Conservation (phyloP, 108 stramenopile genomes). For the Fragilaria radians region DNA sequence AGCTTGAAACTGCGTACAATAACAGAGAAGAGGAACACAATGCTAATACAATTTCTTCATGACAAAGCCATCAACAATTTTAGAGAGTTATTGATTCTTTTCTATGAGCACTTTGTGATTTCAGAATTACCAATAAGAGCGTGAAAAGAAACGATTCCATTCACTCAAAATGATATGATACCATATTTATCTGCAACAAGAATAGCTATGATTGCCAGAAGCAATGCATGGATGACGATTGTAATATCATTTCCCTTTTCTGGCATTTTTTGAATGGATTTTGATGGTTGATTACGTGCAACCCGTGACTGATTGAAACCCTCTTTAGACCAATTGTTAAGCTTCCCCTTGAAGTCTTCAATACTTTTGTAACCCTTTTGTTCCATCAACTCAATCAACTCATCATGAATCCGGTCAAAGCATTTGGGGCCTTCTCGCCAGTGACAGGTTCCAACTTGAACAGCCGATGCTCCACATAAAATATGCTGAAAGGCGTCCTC, state of each 20-base stretch:
- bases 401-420: constrained; percentile 83
- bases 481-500: constrained; percentile 77
- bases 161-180: constrained; percentile 24
- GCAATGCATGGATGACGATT: constrained; percentile 22
- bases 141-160: no score
- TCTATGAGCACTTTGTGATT: no score
- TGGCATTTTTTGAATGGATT: constrained; percentile 12
- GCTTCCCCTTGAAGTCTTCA: constrained; percentile 68
- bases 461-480: constrained; percentile 81
- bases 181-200: constrained; percentile 58
- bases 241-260: background rate
- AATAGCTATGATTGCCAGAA: constrained; percentile 50
- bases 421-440: constrained; percentile 90
- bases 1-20: no score
- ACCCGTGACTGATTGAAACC: constrained; percentile 53
- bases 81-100: no score
- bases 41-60: no score
- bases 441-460: constrained; percentile 89
- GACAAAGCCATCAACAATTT: no score
- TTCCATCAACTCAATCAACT: constrained; percentile 51
- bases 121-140: no score
- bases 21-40: no score
- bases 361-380: constrained; percentile 64
- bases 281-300: constrained; percentile 37
- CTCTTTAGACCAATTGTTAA: constrained; percentile 82